A percentile compares a stretch with the other conserved stretches of the same genome.
These are phyloP conservation scores for Cytospora leucostoma DNA, from an alignment of 2,329 filamentous ascomycete genomes.

Conservation along the genomic window DNA sequence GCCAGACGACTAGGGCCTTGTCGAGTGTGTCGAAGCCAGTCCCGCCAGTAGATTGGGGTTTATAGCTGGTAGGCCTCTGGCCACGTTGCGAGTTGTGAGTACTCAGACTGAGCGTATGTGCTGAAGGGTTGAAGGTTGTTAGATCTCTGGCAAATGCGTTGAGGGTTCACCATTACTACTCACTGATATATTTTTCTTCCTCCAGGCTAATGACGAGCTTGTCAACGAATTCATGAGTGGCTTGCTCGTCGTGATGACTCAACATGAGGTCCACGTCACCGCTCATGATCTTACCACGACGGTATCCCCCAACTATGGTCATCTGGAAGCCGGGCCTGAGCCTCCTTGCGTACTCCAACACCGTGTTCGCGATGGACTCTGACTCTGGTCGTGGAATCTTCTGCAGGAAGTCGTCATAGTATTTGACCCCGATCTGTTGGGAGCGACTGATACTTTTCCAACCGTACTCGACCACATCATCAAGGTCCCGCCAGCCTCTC, in stretches of 20 bases:
- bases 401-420: slow-evolving; percentile 78
- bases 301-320: slow-evolving; percentile 76
- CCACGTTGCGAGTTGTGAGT: slow-evolving; percentile 70
- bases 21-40: slow-evolving; percentile 84
- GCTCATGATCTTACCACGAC: slow-evolving; percentile 70
- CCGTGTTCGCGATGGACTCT: slow-evolving; percentile 63
- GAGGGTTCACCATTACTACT: background rate
- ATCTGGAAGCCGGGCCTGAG: slow-evolving; percentile 59
- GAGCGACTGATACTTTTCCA: slow-evolving; percentile 75
- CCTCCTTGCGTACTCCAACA: slow-evolving; percentile 67
- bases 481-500: slow-evolving; percentile 77
- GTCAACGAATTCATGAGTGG: slow-evolving; percentile 70
- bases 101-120: slow-evolving; percentile 75
- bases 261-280: slow-evolving; percentile 88
- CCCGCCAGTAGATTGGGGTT: slow-evolving; percentile 42
- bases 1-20: slow-evolving; percentile 92
- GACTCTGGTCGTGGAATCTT: slow-evolving; percentile 75
- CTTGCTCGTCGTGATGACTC: slow-evolving; percentile 70
- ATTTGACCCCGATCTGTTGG: slow-evolving; percentile 94
- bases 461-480: slow-evolving; percentile 81
- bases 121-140: background rate
- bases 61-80: slow-evolving; percentile 61
- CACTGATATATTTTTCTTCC: slow-evolving; percentile 64
- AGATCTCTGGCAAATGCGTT: background rate
- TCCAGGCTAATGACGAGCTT: slow-evolving; percentile 74